A percentile compares a stretch with the other conserved stretches of the same genome.
Conservation (phyloP, 352 stramenopile species). For the Blastocystis sp. region DNA sequence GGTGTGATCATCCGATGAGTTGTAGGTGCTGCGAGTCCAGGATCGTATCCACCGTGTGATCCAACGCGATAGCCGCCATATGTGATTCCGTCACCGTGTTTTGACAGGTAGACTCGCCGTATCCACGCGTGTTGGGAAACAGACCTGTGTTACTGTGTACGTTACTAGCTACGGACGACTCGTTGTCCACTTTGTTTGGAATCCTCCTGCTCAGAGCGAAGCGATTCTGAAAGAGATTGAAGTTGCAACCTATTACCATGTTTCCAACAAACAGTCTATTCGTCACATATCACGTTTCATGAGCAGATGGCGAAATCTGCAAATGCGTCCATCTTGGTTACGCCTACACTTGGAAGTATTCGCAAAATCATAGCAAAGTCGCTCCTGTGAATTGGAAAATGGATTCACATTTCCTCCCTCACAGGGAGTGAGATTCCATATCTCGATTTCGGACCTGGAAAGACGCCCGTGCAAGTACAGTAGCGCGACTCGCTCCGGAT, state of each 20-base stretch:
- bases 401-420: neutral
- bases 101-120: neutral
- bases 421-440: neutral
- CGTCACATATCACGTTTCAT: neutral
- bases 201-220: neutral
- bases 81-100: neutral
- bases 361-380: constrained; percentile 54
- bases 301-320: constrained; percentile 32
- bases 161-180: neutral
- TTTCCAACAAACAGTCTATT: neutral
- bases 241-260: neutral
- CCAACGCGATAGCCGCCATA: neutral
- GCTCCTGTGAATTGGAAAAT: neutral
- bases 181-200: constrained; percentile 20
- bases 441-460: neutral
- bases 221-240: neutral
- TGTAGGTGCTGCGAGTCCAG: neutral
- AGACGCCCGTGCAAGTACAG: neutral
- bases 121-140: neutral
- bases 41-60: constrained; percentile 9
- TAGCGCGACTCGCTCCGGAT: constrained; percentile 21
- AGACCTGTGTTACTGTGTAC: neutral
- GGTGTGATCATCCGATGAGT: neutral
- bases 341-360: constrained; percentile 8
- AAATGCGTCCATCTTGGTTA: constrained; percentile 39